These are phyloP conservation scores for Penicillium diatomitis DNA, from an alignment of 495 filamentous ascomycete genomes.

Conservation along the genomic window DNA sequence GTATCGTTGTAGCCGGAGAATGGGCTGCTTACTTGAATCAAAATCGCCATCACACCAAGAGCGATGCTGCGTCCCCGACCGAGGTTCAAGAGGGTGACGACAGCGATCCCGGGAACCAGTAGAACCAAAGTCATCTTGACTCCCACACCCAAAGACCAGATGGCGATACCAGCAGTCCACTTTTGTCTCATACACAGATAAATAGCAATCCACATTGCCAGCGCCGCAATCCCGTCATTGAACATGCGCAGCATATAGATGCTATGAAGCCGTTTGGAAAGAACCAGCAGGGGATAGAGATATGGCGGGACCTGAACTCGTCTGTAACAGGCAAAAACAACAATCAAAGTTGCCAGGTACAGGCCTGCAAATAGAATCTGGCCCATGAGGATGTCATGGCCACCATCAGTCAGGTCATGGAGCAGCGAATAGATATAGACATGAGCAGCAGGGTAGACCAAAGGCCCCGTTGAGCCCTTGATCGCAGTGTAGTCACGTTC, in stretches of 20 bases:
- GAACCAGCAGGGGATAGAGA: conserved; percentile 73
- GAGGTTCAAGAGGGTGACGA: conserved; percentile 60
- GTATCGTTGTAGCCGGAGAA: not conserved
- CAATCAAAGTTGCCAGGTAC: conserved; percentile 62
- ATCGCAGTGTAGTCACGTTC: conserved; percentile 84
- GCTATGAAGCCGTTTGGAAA: conserved; percentile 89
- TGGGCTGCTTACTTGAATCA: conserved; percentile 52
- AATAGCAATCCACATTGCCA: conserved; percentile 74
- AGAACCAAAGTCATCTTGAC: conserved; percentile 91
- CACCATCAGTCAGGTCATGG: conserved; percentile 67
- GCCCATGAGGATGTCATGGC: conserved; percentile 65
- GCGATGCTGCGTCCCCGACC: conserved; percentile 53
- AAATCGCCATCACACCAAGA: conserved; percentile 59
- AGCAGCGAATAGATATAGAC: conserved; percentile 82
- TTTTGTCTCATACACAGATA: conserved; percentile 61
- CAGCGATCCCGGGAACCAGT: conserved; percentile 66
- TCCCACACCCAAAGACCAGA: conserved; percentile 71
- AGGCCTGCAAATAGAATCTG: conserved; percentile 72
- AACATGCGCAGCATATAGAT: conserved; percentile 88
- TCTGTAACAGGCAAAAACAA: conserved; percentile 78
- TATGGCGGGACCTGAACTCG: conserved; percentile 76
- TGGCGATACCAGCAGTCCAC: conserved; percentile 61
- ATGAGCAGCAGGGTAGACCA: conserved; percentile 91
- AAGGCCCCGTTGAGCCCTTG: conserved; percentile 79
- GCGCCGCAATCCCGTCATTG: conserved; percentile 83